Percentiles rank a stretch among this genome's conserved stretches.
Evolutionary conservation across 495 filamentous ascomycete genomes (phyloP).

Genomic region (Astrothelium macrocarpum): DNA sequence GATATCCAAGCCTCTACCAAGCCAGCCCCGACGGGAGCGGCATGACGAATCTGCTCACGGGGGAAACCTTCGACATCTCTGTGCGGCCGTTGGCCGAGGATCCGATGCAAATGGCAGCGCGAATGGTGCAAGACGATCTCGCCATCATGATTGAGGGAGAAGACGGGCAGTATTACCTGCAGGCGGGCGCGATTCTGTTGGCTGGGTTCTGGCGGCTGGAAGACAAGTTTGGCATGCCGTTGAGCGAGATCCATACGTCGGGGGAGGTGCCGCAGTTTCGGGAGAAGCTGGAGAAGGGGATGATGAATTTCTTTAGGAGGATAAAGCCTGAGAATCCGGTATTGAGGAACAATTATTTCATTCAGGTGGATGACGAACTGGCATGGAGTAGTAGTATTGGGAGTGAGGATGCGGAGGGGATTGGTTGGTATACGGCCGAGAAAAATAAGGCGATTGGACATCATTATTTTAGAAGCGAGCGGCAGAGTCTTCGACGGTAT

Average conservation of each 20-base stretch:
- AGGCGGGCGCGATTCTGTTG: slow-evolving; percentile 69
- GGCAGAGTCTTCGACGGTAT: slow-evolving; percentile 61
- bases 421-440: slow-evolving; percentile 67
- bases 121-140: slow-evolving; percentile 76
- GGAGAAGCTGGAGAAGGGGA: slow-evolving; percentile 61
- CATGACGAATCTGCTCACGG: slow-evolving; percentile 61
- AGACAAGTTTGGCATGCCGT: slow-evolving; percentile 77
- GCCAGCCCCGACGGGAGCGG: slow-evolving; percentile 47
- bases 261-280: slow-evolving; percentile 72
- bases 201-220: slow-evolving; percentile 80
- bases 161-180: slow-evolving; percentile 77
- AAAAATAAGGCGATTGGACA: slow-evolving; percentile 66
- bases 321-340: slow-evolving; percentile 31
- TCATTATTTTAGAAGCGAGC: slow-evolving; percentile 71
- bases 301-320: slow-evolving; percentile 35
- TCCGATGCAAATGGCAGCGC: slow-evolving; percentile 62
- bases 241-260: slow-evolving; percentile 75
- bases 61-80: slow-evolving; percentile 62
- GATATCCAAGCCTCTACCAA: slow-evolving; percentile 66
- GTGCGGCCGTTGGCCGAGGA: slow-evolving; percentile 48
- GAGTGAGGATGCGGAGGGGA: slow-evolving; percentile 52
- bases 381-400: slow-evolving; percentile 62
- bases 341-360: slow-evolving; percentile 36
- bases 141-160: slow-evolving; percentile 74
- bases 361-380: slow-evolving; percentile 35